phyloP scores from a whole-genome alignment of 352 stramenopile species.

The Pythium dissotocum region DNA sequence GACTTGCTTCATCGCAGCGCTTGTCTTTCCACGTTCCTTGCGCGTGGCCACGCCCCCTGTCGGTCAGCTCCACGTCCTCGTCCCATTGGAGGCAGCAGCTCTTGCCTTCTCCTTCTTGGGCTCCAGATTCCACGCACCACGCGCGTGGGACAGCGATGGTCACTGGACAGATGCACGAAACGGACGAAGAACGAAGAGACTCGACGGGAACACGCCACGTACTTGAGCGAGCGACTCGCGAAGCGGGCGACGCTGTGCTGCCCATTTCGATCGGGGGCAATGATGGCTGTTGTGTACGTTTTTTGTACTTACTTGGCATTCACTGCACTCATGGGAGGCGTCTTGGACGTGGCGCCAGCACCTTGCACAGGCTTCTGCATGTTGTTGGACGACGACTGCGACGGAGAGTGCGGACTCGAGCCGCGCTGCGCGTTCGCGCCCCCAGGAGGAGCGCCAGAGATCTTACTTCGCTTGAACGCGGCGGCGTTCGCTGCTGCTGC shows the following conservation, averaged over 20 bases:
- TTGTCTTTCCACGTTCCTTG: constrained; percentile 13
- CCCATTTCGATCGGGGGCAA: constrained; percentile 28
- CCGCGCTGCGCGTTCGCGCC: constrained; percentile 31
- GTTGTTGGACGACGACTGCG: constrained; percentile 43
- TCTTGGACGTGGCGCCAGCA: constrained; percentile 71
- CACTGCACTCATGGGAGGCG: constrained; percentile 84
- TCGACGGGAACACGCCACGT: not conserved
- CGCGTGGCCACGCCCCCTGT: not conserved
- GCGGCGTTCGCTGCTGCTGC: constrained; percentile 61
- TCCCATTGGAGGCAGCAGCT: not conserved
- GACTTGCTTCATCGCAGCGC: constrained; percentile 26
- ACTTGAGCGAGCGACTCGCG: constrained; percentile 2
- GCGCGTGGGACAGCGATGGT: not conserved
- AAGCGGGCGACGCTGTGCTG: constrained; percentile 4
- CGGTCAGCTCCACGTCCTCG: not conserved
- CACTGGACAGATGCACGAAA: not conserved
- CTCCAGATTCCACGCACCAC: not conserved
- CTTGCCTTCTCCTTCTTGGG: constrained; percentile 6
- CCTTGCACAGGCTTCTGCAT: constrained; percentile 78
- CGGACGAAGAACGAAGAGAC: constrained; percentile 7
- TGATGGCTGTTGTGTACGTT: constrained; percentile 27
- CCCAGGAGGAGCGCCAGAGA: constrained; percentile 30
- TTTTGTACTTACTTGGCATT: constrained; percentile 80
- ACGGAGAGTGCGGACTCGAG: constrained; percentile 48
- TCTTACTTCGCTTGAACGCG: constrained; percentile 84